Base-by-base conservation (phyloP, 2,329 filamentous ascomycete species). In the Talaromyces sp. region DNA sequence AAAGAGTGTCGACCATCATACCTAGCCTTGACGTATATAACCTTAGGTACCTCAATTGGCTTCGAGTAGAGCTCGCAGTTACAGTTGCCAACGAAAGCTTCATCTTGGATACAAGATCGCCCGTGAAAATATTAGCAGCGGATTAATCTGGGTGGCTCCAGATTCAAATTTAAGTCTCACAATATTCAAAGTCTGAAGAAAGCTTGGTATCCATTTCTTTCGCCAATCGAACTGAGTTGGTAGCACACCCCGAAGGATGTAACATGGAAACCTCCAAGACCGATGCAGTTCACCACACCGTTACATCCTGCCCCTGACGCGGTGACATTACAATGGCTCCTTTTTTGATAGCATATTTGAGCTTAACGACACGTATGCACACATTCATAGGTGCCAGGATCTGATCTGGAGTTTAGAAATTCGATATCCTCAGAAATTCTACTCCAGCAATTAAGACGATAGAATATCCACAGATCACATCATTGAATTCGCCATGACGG, bases 11-110 rank as follows among this genome's bases (percentile, higher is more conserved):
- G 11, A 20, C 27, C 20, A 39, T 51, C 13, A 45, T n/a, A 9
- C 41, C 41, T 10, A 44, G 43, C 10, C 36, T 51, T 40, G 41
- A 51, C 33, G 41, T 44, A 1, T 32, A 32, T 22, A 45, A 51
- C 32, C 17, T 51, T 32, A 22, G 43, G 17, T 16, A 45, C 9
- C n/a, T 44, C 4, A 35, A 51, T 30, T 36, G 17, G 27, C 41
- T 51, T 1, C 22, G 29, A 6, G 33, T 51, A 4, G 33, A 51
- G 3, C 0, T 51, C 7, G 39, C 39, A 20, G 39, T 51, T 5
- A 51, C 41, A 17, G 41, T 51, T 22, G 48, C 32, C 17, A 24
- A 36, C 3, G 40, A 45, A 24, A 33, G n/a, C 11, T 36, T 19
- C 27, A 13, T 20, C 3, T n/a, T 46, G 22, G 20, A 22, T 24